Evolutionary conservation across 192 early-diverging fungal species (phyloP).

Genomic region (Oehlia diaphana): DNA sequence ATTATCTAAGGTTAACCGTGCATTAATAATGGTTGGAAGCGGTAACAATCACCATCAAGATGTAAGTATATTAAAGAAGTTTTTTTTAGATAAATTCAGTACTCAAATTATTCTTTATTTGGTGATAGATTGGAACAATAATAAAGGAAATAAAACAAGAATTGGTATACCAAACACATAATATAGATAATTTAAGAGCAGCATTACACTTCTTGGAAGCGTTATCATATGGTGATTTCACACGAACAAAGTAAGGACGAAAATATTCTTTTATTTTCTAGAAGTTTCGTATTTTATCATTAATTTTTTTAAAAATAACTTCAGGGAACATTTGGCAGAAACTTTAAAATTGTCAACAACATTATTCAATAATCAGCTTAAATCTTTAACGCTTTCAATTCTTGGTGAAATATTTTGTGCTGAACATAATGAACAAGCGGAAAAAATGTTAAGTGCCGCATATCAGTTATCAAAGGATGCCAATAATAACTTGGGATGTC

Average conservation of each 20-base stretch:
- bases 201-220: constrained; percentile 12
- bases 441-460: constrained; percentile 43
- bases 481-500: constrained; percentile 5
- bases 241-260: constrained; percentile 5
- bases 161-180: constrained; percentile 31
- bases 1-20: constrained; percentile 16
- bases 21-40: constrained; percentile 5
- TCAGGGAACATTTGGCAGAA: constrained; percentile 45
- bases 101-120: neutral
- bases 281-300: neutral
- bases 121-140: neutral
- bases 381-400: constrained; percentile 37
- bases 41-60: constrained; percentile 1
- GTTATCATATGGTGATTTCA: constrained; percentile 10
- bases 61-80: neutral
- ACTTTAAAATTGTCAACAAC: constrained; percentile 37
- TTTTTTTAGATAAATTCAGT: neutral
- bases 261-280: neutral
- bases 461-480: constrained; percentile 21
- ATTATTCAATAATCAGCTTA: constrained; percentile 41
- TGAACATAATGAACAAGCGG: constrained; percentile 47
- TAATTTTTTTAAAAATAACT: neutral
- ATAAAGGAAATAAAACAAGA: constrained; percentile 27
- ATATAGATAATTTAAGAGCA: constrained; percentile 26
- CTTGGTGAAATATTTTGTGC: constrained; percentile 40